Conservation (phyloP, 1,284 basidiomycete genomes). For the Pholiota adiposa region DNA sequence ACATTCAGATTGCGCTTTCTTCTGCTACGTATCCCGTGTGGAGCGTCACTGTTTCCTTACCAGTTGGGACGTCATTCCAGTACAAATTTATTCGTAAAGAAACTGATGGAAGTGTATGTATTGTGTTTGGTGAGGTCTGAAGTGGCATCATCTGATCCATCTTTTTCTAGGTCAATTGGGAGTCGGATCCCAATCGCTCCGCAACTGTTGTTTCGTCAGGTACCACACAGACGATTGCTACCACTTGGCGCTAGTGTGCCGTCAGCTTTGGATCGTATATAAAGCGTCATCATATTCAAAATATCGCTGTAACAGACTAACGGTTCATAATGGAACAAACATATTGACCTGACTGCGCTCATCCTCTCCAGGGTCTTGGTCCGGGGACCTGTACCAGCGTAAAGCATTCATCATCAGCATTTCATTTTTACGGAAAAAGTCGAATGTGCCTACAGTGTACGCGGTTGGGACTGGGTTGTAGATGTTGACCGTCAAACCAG, state of each 20-base stretch:
- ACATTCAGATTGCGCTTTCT: conserved; percentile 53
- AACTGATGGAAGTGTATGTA: conserved; percentile 53
- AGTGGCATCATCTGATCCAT: background rate
- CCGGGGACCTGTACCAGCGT: conserved; percentile 21
- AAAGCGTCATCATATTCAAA: background rate
- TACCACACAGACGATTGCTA: conserved; percentile 39
- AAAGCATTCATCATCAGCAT: too few relatives aligned
- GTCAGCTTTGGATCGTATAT: too few relatives aligned
- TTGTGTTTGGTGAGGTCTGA: background rate
- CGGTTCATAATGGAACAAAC: background rate
- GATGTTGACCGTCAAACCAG: conserved; percentile 47
- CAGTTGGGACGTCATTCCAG: conserved; percentile 51
- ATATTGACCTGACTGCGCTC: background rate
- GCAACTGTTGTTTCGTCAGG: conserved; percentile 46
- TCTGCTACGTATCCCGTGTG: conserved; percentile 60
- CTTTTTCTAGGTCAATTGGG: conserved; percentile 43
- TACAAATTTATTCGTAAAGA: conserved; percentile 69
- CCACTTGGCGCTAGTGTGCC: conserved; percentile 41
- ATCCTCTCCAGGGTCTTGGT: conserved; percentile 25
- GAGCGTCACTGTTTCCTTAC: conserved; percentile 53
- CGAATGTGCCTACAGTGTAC: conserved; percentile 31
- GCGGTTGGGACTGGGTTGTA: conserved; percentile 45
- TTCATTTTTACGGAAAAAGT: too few relatives aligned
- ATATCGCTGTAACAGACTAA: background rate
- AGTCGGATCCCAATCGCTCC: conserved; percentile 60